These are phyloP conservation scores for Pseudisothecium myosuroides DNA, from an alignment of 225 moss, liverwort and hornwort species.

Conservation along the genomic window DNA sequence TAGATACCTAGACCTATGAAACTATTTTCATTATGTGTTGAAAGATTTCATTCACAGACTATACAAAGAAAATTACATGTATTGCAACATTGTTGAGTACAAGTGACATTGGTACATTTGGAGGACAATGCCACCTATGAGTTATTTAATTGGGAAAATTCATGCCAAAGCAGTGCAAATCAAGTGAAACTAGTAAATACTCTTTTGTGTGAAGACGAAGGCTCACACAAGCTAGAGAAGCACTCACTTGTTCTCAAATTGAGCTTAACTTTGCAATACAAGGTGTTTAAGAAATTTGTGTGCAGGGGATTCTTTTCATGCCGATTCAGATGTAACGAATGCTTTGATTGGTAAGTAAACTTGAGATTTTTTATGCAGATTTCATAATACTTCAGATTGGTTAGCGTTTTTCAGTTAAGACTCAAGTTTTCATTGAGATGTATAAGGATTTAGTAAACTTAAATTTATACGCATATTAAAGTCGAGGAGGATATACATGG, in stretches of 20 bases:
- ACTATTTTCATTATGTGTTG: not conserved
- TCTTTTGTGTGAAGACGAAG: not conserved
- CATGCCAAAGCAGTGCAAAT: not conserved
- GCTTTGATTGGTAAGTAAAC: not conserved
- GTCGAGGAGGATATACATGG: not conserved
- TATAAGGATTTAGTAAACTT: not conserved
- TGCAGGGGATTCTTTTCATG: not conserved
- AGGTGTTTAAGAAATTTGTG: not conserved
- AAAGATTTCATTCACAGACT: not conserved
- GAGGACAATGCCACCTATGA: not conserved
- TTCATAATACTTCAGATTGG: not conserved
- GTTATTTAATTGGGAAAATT: not conserved
- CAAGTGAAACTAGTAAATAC: not conserved
- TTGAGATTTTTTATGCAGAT: not conserved
- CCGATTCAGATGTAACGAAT: not conserved
- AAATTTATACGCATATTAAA: too few relatives aligned
- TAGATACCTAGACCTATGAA: not conserved
- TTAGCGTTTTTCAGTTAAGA: not conserved
- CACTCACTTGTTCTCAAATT: not conserved
- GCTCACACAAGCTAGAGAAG: not conserved
- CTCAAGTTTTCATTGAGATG: not conserved
- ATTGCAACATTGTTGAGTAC: not conserved
- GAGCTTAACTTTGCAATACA: not conserved
- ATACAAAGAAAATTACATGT: not conserved
- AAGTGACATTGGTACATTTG: not conserved